phyloP scores from a whole-genome alignment of 2,329 filamentous ascomycete species.

The Ustilaginoidea virens region DNA sequence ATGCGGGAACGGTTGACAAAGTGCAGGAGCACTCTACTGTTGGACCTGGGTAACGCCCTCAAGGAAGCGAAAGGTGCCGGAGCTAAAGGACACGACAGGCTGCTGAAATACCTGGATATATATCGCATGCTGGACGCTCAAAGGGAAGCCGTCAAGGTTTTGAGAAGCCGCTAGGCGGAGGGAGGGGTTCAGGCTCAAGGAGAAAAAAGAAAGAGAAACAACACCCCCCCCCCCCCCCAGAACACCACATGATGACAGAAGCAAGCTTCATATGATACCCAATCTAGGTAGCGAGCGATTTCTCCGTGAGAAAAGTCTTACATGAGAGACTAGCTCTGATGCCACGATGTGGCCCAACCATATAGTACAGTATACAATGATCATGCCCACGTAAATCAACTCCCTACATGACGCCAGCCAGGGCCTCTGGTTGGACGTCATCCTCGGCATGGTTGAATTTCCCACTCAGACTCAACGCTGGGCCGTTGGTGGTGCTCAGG shows the following conservation, averaged over 20 bases:
- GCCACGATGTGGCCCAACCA: conserved; percentile 15
- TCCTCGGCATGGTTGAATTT: conserved; percentile 51
- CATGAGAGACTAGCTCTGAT: conserved; percentile 8
- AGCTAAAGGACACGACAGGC: conserved; percentile 23
- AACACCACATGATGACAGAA: neutral
- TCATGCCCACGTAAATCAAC: neutral
- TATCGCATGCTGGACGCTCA: conserved; percentile 38
- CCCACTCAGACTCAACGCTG: conserved; percentile 76
- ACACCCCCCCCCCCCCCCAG: no score
- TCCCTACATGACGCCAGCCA: conserved; percentile 38
- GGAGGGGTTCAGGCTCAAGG: no score
- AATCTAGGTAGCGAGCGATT: conserved; percentile 6
- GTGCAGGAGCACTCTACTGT: conserved; percentile 39
- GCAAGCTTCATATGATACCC: conserved; percentile 14
- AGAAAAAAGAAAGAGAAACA: conserved; percentile 3
- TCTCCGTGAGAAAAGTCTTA: neutral
- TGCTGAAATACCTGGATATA: conserved; percentile 36
- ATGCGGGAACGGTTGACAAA: conserved; percentile 33
- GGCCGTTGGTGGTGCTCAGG: conserved; percentile 73
- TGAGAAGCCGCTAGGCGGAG: conserved; percentile 27
- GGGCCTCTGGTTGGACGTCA: conserved; percentile 33
- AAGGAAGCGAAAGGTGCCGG: conserved; percentile 29
- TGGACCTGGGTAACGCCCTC: conserved; percentile 37
- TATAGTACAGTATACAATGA: conserved; percentile 24
- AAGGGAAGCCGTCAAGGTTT: conserved; percentile 32